Evolutionary conservation across 1,139 yeast species (phyloP).

Genomic region (Saccharomyces hybrid): DNA sequence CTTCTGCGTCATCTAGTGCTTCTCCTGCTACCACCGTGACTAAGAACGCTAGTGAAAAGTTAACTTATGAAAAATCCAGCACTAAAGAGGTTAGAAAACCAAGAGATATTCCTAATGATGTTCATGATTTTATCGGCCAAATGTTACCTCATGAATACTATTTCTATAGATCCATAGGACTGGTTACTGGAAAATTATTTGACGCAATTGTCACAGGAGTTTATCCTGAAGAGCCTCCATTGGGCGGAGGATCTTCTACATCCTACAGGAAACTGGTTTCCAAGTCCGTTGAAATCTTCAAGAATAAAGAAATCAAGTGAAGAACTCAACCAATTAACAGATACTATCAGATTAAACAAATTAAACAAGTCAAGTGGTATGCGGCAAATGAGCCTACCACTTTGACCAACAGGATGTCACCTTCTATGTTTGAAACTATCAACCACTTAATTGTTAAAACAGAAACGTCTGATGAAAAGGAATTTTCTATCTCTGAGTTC

Average conservation of each 20-base stretch:
- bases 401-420: constrained; percentile 46
- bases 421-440: constrained; percentile 38
- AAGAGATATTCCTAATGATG: constrained; percentile 51
- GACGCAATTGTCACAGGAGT: constrained; percentile 63
- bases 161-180: constrained; percentile 74
- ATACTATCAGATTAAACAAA: constrained; percentile 73
- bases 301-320: constrained; percentile 60
- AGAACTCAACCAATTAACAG: constrained; percentile 70
- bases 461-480: constrained; percentile 14
- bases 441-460: constrained; percentile 34
- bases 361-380: constrained; percentile 54
- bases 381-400: constrained; percentile 39
- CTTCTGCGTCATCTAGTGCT: neutral
- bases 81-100: constrained; percentile 1
- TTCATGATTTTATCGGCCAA: constrained; percentile 77
- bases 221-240: constrained; percentile 57
- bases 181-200: constrained; percentile 56
- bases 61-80: neutral
- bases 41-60: neutral
- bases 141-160: constrained; percentile 81
- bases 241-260: constrained; percentile 55
- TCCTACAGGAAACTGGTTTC: constrained; percentile 52
- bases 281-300: constrained; percentile 39
- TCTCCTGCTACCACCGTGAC: neutral
- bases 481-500: constrained; percentile 26